These are phyloP conservation scores for Orbilia blumenaviensis DNA, from an alignment of 2,329 filamentous ascomycete species.

Conservation along the genomic window DNA sequence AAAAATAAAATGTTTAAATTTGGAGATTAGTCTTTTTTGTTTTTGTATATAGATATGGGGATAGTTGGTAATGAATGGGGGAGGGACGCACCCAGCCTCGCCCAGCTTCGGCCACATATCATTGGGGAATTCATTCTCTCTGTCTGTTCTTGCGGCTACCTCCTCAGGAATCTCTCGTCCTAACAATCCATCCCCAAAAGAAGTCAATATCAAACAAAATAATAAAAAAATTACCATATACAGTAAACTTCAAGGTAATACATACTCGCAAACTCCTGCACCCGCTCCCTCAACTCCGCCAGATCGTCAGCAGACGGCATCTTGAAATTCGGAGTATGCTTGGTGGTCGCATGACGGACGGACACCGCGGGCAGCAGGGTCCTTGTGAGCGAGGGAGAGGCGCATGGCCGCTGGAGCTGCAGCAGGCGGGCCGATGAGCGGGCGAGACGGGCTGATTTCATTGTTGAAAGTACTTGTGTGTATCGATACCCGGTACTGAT, in stretches of 20 bases:
- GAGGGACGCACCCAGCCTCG: conserved; percentile 71
- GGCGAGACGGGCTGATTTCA: conserved; percentile 25
- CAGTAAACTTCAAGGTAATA: no score
- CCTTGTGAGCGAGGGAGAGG: conserved; percentile 58
- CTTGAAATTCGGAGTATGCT: conserved; percentile 72
- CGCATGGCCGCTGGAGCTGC: conserved; percentile 4
- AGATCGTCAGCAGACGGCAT: conserved; percentile 77
- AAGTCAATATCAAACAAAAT: neutral
- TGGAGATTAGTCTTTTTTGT: no score
- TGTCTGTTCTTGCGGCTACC: conserved; percentile 83
- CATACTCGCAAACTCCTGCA: conserved; percentile 81
- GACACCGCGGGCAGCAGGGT: conserved; percentile 61
- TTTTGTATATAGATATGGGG: no score
- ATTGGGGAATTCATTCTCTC: conserved; percentile 83
- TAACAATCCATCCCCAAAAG: conserved; percentile 16
- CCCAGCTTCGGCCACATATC: conserved; percentile 95
- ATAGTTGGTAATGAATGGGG: neutral
- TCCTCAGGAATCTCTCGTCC: conserved; percentile 86
- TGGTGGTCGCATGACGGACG: conserved; percentile 69
- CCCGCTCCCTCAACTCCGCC: conserved; percentile 79
- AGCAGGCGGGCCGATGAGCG: conserved; percentile 27
- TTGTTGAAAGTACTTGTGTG: neutral
- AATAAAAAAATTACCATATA: neutral
- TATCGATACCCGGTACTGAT: no score
- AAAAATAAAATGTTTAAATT: neutral